A percentile compares a stretch with the other conserved stretches of the same genome.
These are phyloP conservation scores for Vicia faba DNA, from an alignment of 306 rosid species.

Conservation along the genomic window DNA sequence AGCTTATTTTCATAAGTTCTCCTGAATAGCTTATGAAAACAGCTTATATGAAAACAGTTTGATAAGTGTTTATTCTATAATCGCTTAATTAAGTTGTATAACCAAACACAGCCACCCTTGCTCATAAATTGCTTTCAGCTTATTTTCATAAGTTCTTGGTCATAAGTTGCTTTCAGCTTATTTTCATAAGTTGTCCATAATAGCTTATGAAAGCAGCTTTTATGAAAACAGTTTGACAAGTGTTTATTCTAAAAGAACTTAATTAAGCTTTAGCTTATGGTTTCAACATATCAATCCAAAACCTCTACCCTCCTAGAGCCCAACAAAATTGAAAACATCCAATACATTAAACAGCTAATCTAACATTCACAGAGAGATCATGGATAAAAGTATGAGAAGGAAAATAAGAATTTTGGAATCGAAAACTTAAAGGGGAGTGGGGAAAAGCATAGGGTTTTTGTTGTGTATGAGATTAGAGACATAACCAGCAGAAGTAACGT, in stretches of 20 bases:
- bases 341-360: not conserved
- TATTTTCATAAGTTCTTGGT: not conserved
- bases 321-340: not conserved
- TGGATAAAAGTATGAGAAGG: not conserved
- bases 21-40: not conserved
- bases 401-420: not conserved
- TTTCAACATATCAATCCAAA: not conserved
- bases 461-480: not conserved
- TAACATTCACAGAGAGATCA: not conserved
- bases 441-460: not conserved
- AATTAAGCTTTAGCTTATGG: not conserved
- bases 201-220: not conserved
- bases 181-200: not conserved
- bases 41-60: not conserved
- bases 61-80: not conserved
- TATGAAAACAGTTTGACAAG: not conserved
- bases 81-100: not conserved
- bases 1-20: not conserved
- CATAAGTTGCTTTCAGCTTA: not conserved
- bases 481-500: not conserved
- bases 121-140: too few relatives aligned
- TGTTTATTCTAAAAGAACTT: not conserved
- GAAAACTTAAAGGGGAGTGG: not conserved
- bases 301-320: not conserved
- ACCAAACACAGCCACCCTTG: not conserved